Evolutionary conservation across 2,329 filamentous ascomycete species (phyloP), one percentile per base, ranked within the genome.

Genomic region (Fusarium kyushuense): DNA sequence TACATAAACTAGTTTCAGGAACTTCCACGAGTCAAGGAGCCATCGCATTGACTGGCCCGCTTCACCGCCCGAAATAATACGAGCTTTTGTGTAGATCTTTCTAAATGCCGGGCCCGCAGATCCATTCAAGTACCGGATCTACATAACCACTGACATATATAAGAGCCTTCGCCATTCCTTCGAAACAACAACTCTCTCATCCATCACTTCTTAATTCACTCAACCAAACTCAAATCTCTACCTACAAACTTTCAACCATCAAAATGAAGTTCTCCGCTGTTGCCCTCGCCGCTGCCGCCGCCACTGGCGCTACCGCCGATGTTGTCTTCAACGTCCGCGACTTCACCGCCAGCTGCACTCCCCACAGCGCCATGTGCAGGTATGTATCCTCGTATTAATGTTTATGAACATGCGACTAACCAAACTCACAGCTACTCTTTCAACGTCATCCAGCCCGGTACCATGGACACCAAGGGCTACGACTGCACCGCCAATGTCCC

Each of bases 241-340:
- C 17, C 6, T 1, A 13, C 38, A 43, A 42, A 42, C 21, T 10
- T 43, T 19, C 8, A 21, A 21, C 21, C 16, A 25, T 16, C 27
- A 43, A 53, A 19, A 53, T 53, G 49, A 53, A 53, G 38, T 53
- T 53, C 49, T 53, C 38, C 16, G 29, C 49, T 43, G 17, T 33
- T 13, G 10, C 21, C 6, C 36, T 43, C 19, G 38, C 49, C 21
- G 12, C 29, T 27, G 29, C 38, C 29, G 49, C 49, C 21, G 29
- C 49, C 5, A 43, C 49, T 27, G 38, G 27, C 5, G 36, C 38
- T 16, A 27, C 19, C 13, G 49, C 38, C 16, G 49, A 53, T 53
- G 21, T 38, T 27, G 49, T 53, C 38, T 53, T 53, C 12, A 43
- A 53, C 29, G 49, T 53, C 29, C 49, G 38, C 49, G 29, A 53